Percentiles rank a stretch among this genome's conserved stretches.
Conservation (phyloP, 768 basidiomycete genomes). For the Kwoniella botswanensis region DNA sequence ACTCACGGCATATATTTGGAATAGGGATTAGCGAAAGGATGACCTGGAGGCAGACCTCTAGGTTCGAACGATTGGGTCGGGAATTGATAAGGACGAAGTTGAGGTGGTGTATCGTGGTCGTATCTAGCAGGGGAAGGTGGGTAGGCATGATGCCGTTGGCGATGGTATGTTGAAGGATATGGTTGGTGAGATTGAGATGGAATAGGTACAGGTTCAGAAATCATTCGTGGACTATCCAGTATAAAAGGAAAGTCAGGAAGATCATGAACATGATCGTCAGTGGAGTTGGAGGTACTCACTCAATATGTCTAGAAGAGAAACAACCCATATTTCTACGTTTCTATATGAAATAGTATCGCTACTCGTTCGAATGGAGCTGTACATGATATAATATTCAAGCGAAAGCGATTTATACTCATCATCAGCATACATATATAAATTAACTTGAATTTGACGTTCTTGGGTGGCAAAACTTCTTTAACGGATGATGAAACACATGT, state of each 20-base stretch:
- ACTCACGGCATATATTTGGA: constrained; percentile 19
- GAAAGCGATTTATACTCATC: not conserved
- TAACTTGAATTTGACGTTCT: not conserved
- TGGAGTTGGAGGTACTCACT: not conserved
- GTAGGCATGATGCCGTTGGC: not conserved
- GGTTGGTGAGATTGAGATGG: not conserved
- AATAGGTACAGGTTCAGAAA: constrained; percentile 3
- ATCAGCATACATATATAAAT: not conserved
- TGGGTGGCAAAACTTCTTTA: not conserved
- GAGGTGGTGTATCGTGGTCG: not conserved
- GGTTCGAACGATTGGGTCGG: constrained; percentile 12
- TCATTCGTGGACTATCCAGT: constrained; percentile 1
- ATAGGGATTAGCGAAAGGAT: constrained; percentile 23
- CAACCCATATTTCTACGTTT: constrained; percentile 14
- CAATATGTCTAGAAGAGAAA: constrained; percentile 11
- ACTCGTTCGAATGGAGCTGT: too few relatives aligned
- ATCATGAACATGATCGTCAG: too few relatives aligned
- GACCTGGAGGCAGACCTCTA: constrained; percentile 12
- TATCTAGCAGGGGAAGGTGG: not conserved
- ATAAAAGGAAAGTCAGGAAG: too few relatives aligned
- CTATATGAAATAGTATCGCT: too few relatives aligned
- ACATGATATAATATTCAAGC: not conserved
- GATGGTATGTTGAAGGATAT: not conserved
- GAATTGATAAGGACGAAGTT: constrained; percentile 4
- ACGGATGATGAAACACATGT: not conserved